Evolutionary conservation across 345 rosid genomes (phyloP).

Genomic region (rapeseed (Brassica napus)): DNA sequence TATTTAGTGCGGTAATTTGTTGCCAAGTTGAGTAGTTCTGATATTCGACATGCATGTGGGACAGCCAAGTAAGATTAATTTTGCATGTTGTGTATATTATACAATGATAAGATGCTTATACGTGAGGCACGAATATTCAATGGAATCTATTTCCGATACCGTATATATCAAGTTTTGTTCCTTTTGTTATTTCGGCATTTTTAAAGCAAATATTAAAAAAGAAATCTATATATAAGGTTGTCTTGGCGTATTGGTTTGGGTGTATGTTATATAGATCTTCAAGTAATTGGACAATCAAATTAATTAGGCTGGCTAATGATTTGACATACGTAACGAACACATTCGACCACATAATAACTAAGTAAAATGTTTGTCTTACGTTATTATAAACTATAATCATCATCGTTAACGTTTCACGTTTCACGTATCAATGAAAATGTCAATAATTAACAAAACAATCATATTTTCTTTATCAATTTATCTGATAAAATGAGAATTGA

Average conservation of each 20-base stretch:
- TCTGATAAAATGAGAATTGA: slow-evolving; percentile 7
- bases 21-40: not conserved
- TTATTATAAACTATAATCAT: slow-evolving; percentile 14
- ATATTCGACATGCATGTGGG: slow-evolving; percentile 21
- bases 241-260: slow-evolving; percentile 25
- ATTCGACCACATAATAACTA: slow-evolving; percentile 10
- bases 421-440: not conserved
- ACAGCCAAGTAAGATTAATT: slow-evolving; percentile 9
- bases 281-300: slow-evolving; percentile 22
- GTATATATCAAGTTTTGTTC: not conserved
- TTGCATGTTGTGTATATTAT: not conserved
- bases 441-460: not conserved
- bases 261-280: not conserved
- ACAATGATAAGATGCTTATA: slow-evolving; percentile 1
- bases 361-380: not conserved
- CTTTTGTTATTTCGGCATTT: not conserved
- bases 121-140: slow-evolving; percentile 31
- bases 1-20: too few species aligned
- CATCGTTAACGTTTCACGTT: not conserved
- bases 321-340: slow-evolving; percentile 16
- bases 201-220: not conserved
- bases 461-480: not conserved
- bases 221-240: not conserved
- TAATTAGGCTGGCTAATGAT: slow-evolving; percentile 16
- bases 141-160: slow-evolving; percentile 31